A percentile compares a stretch with the other conserved stretches of the same genome.
Evolutionary conservation across 176 grass and related monocot genomes (phyloP).

Genomic region (Hyparrhenia diplandra): DNA sequence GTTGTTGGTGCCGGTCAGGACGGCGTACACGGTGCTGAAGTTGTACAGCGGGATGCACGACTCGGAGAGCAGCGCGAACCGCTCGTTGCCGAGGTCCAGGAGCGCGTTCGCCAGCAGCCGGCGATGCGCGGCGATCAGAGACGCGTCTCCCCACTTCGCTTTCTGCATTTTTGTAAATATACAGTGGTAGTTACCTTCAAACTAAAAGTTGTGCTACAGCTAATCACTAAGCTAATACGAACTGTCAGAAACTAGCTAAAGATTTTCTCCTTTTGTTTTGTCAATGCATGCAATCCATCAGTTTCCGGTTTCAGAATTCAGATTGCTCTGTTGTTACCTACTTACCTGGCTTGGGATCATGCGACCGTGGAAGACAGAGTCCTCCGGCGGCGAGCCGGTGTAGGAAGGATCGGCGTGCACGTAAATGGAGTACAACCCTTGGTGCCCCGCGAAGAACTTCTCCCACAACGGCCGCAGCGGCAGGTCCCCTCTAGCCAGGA

Average conservation of each 20-base stretch:
- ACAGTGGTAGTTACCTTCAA: too few relatives aligned
- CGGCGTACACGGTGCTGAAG: constrained; percentile 29
- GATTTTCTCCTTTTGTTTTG: too few relatives aligned
- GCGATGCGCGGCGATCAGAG: constrained; percentile 45
- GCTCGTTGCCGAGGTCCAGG: constrained; percentile 56
- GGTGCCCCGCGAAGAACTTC: constrained; percentile 60
- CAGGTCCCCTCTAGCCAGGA: constrained; percentile 49
- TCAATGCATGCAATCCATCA: background rate
- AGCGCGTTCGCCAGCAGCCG: constrained; percentile 63
- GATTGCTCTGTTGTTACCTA: background rate
- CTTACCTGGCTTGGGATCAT: constrained; percentile 81
- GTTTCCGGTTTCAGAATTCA: too few relatives aligned
- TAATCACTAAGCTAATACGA: too few relatives aligned
- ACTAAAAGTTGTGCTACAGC: too few relatives aligned
- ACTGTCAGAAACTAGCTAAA: too few relatives aligned
- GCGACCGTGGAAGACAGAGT: constrained; percentile 65
- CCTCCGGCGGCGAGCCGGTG: constrained; percentile 29
- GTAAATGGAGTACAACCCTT: constrained; percentile 66
- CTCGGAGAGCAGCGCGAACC: constrained; percentile 56
- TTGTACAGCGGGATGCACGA: constrained; percentile 56
- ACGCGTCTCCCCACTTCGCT: constrained; percentile 50
- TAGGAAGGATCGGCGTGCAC: constrained; percentile 56
- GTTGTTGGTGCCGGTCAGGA: constrained; percentile 26
- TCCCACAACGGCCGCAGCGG: constrained; percentile 75
- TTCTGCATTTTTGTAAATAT: constrained; percentile 22